These are phyloP conservation scores for Sporisorium graminicola DNA, from an alignment of 1,284 basidiomycete genomes.

Conservation along the genomic window DNA sequence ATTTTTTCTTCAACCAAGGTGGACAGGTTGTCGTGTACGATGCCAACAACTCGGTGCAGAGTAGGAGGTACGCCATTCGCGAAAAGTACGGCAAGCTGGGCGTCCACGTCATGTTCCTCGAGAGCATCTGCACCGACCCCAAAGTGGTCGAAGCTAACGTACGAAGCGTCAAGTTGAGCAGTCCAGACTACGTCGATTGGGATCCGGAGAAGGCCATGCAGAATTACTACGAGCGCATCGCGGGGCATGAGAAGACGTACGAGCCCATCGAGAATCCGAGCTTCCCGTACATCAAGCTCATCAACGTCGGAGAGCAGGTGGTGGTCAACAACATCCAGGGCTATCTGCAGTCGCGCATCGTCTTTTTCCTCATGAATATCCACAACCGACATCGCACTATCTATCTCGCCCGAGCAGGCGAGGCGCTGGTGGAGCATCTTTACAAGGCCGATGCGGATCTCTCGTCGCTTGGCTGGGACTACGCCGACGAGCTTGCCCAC, in stretches of 20 bases:
- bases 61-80: constrained; percentile 78
- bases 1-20: constrained; percentile 81
- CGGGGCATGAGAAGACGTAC: constrained; percentile 87
- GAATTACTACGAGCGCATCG: constrained; percentile 91
- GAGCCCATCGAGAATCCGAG: constrained; percentile 82
- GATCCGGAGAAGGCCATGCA: constrained; percentile 88
- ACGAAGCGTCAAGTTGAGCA: constrained; percentile 95
- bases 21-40: constrained; percentile 99
- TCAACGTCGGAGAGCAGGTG: constrained; percentile 80
- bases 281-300: constrained; percentile 91
- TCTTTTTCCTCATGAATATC: constrained; percentile 98
- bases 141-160: constrained; percentile 91
- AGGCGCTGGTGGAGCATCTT: constrained; percentile 89
- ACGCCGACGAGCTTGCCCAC: constrained; percentile 77
- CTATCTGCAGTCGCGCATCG: constrained; percentile 85
- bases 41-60: constrained; percentile 91
- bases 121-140: constrained; percentile 77
- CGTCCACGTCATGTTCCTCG: constrained; percentile 91
- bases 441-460: constrained; percentile 99
- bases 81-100: constrained; percentile 81
- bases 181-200: constrained; percentile 88
- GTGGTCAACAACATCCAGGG: constrained; percentile 82
- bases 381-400: constrained; percentile 89
- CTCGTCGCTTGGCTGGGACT: constrained; percentile 93
- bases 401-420: constrained; percentile 71